phyloP scores from a whole-genome alignment of 139 green algal genomes.

The Edaphochlamys debaryana region DNA sequence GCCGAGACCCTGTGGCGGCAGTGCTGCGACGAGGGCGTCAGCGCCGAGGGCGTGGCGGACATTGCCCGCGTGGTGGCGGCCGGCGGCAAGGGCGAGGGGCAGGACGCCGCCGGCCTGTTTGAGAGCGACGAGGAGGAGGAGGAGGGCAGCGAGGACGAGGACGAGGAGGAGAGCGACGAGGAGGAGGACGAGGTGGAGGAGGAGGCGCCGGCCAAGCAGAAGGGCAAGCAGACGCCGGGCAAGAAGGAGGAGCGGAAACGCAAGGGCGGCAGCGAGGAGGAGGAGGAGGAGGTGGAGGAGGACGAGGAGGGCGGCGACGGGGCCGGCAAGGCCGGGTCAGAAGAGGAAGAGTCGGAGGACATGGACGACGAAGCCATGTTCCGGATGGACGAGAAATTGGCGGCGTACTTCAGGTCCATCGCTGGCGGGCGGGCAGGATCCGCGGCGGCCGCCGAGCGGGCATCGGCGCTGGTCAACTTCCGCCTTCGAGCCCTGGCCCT shows the following conservation, averaged over 20 bases:
- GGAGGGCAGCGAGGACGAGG: not conserved
- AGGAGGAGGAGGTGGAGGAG: constrained; percentile 40
- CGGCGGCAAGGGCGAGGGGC: constrained; percentile 39
- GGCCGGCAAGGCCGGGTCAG: not conserved
- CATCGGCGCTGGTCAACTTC: constrained; percentile 69
- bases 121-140: constrained; percentile 57
- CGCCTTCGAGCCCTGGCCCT: constrained; percentile 74
- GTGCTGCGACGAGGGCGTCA: constrained; percentile 38
- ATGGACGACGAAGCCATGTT: constrained; percentile 82
- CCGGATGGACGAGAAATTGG: constrained; percentile 77
- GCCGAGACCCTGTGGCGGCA: constrained; percentile 70
- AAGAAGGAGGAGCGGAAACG: constrained; percentile 10
- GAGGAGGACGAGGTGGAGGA: constrained; percentile 24
- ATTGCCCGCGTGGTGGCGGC: constrained; percentile 70
- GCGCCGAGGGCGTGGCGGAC: constrained; percentile 55
- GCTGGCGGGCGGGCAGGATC: constrained; percentile 35
- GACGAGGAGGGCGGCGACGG: constrained; percentile 17
- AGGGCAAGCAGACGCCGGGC: not conserved
- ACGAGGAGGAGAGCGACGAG: constrained; percentile 36
- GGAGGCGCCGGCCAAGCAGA: constrained; percentile 4
- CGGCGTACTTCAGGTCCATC: constrained; percentile 50
- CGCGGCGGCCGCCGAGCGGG: constrained; percentile 46
- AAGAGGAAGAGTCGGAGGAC: constrained; percentile 42
- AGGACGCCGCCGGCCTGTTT: constrained; percentile 34
- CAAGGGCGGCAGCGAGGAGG: not conserved